phyloP scores from a whole-genome alignment of 345 rosid genomes.

The Conringia planisiliqua region DNA sequence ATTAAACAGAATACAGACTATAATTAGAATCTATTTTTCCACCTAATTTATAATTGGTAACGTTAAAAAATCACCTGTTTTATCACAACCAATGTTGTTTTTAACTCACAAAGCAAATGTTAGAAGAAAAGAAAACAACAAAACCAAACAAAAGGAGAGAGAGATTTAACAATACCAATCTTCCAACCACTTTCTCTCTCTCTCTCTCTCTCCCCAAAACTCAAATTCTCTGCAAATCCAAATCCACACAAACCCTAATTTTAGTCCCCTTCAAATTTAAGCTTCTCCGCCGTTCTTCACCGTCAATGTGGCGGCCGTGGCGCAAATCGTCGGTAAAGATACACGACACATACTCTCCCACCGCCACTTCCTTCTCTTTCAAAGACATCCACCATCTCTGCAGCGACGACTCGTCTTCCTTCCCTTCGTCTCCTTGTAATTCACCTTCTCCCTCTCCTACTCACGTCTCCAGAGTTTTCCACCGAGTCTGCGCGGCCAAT shows the following conservation, averaged over 20 bases:
- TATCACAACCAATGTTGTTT: constrained; percentile 17
- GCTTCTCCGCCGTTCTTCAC: constrained; percentile 24
- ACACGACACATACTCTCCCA: constrained; percentile 36
- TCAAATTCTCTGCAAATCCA: constrained; percentile 33
- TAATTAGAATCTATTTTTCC: constrained; percentile 15
- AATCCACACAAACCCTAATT: constrained; percentile 26
- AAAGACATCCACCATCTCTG: constrained; percentile 64
- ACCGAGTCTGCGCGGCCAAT: constrained; percentile 52
- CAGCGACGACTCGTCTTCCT: constrained; percentile 40
- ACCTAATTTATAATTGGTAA: constrained; percentile 19
- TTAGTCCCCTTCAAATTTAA: not conserved
- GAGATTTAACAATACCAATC: constrained; percentile 20
- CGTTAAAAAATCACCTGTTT: constrained; percentile 21
- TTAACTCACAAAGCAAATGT: constrained; percentile 3
- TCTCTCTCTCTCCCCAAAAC: not conserved
- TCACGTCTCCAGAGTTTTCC: constrained; percentile 45
- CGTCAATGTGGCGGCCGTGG: constrained; percentile 94
- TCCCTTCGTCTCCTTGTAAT: constrained; percentile 15
- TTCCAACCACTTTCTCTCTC: constrained; percentile 9
- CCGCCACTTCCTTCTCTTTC: constrained; percentile 59
- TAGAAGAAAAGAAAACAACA: not conserved
- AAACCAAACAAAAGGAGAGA: not conserved
- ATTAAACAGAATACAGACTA: constrained; percentile 19
- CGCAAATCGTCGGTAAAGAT: constrained; percentile 53
- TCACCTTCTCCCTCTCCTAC: constrained; percentile 18